Evolutionary conservation across 2,329 filamentous ascomycete species (phyloP), one percentile per base, ranked within the genome.

Genomic region (Ceratocystis papillata): DNA sequence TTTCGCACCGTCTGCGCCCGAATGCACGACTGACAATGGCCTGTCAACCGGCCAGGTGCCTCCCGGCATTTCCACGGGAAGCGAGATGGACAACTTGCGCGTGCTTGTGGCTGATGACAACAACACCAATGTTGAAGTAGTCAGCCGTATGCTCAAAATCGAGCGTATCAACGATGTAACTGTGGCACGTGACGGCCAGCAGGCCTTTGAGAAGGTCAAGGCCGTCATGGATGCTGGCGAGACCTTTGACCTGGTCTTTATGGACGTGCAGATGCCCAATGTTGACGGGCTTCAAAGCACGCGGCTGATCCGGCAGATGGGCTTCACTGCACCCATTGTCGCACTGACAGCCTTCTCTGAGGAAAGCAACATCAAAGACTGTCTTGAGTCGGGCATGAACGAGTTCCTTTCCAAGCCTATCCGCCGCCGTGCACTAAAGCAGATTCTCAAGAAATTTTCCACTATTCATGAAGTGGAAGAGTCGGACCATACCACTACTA

Each of bases 221-320:
- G 85, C 85, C 17, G 88, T 86, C 69, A 94, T 96, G 88, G 84
- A 86, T 62, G 82, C 81, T 33, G 82, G 86, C 64, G 80, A 82
- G 65, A 82, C 82, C 1, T 96, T 93, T 73, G 90, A 96, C 70
- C 80, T 96, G 30, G 93, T 96, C 69, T 94, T 96, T 73, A 96
- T 96, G 92, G 92, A 96, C 71, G 87, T 96, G 6, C 90, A 89
- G 76, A 96, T 96, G 92, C 92, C 92, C 2, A 95, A 94, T 69
- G 81, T 96, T 15, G 91, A 96, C 72, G 92, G 92, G 1, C 78
- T 96, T 28, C 87, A 96, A 73, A 92, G 88, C 60, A 96, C 92
- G 0, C 83, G 87, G 8, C 78, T 95, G 44, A 96, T 96, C 71
- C 84, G 92, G 5, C 80, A 90, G 73, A 88, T 93, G 78, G 92